Base-by-base conservation (phyloP, 2,329 filamentous ascomycete genomes). In the Botrytis paeoniae region DNA sequence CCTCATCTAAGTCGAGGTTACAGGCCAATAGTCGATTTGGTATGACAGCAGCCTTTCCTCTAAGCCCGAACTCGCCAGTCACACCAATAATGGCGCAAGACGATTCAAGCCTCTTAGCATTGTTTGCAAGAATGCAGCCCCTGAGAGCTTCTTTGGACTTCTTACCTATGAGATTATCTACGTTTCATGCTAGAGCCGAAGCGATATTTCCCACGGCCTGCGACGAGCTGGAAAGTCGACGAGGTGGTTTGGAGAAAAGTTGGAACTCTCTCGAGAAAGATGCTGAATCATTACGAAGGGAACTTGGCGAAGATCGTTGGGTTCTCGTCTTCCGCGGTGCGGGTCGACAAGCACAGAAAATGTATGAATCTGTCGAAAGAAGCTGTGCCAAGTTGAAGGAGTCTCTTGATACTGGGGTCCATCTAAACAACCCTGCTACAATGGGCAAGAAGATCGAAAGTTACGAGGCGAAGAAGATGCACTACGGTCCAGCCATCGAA, bases 101-200 rank as follows among this genome's bases (percentile, higher is more conserved):
- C 76, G 95, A 98, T 80, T 94, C 94, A 2, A 95, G 92, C 76
- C 85, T 99, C 8, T 87, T 98, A 69, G 94, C 93, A 3, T 85
- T 99, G 20, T 98, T 98, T 82, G 96, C 96, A 8, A 90, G 95
- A 73, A 97, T 98, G 92, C 96, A 98, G 79, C 95, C 96, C 1
- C 84, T 99, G 32, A 89, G 95, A 71, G 96, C 96, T 2, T 98
- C 95, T 0, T 86, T 99, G 48, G 96, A 98, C 82, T 99, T 99
- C 79, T 83, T 99, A 35, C 96, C 96, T 1, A 98, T 98, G 95
- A 88, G 95, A 70, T 84, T 99, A 25, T 94, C 93, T 0, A 92
- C 93, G 62, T 99, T 98, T 79, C 90, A 95, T 78, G 85, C 88
- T 3, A 89, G 94, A 75, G 96, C 94, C 0, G 89, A 92, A 73